phyloP scores from a whole-genome alignment of 2,329 filamentous ascomycete species.

The Alternaria viburni region DNA sequence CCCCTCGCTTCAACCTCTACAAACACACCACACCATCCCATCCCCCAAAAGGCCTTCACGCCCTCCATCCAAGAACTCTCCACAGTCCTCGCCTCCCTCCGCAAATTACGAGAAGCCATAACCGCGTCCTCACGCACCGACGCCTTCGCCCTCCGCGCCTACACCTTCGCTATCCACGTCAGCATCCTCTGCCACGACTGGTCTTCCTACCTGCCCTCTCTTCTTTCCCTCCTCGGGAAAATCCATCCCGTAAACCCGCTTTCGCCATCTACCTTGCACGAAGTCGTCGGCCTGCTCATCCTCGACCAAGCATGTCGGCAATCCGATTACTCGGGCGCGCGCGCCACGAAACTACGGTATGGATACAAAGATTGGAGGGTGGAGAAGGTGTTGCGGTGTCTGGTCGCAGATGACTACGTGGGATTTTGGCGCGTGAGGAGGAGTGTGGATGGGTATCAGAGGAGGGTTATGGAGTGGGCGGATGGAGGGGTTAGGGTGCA shows the following conservation, averaged over 20 bases:
- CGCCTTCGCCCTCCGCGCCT: constrained; percentile 83
- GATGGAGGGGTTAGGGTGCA: constrained; percentile 75
- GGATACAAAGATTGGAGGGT: constrained; percentile 71
- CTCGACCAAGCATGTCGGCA: constrained; percentile 89
- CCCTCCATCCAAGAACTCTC: constrained; percentile 64
- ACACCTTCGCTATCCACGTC: constrained; percentile 88
- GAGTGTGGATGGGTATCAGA: constrained; percentile 79
- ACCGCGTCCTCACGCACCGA: constrained; percentile 78
- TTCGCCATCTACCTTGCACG: constrained; percentile 73
- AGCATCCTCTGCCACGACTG: constrained; percentile 81
- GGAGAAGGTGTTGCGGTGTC: constrained; percentile 69
- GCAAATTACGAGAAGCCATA: constrained; percentile 90
- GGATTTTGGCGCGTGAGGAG: constrained; percentile 74
- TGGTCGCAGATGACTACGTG: constrained; percentile 84
- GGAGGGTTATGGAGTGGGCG: constrained; percentile 80
- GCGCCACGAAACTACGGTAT: constrained; percentile 67
- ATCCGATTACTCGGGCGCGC: constrained; percentile 75
- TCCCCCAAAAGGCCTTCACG: constrained; percentile 30
- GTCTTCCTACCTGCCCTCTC: constrained; percentile 88
- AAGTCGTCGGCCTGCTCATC: constrained; percentile 81
- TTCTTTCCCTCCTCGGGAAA: constrained; percentile 75
- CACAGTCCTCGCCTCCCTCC: constrained; percentile 79
- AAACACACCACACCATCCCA: constrained; percentile 28
- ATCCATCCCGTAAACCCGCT: constrained; percentile 75
- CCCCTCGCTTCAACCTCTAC: background rate